Conservation (phyloP, 768 basidiomycete species). For the Paxillus ammoniavirescens region DNA sequence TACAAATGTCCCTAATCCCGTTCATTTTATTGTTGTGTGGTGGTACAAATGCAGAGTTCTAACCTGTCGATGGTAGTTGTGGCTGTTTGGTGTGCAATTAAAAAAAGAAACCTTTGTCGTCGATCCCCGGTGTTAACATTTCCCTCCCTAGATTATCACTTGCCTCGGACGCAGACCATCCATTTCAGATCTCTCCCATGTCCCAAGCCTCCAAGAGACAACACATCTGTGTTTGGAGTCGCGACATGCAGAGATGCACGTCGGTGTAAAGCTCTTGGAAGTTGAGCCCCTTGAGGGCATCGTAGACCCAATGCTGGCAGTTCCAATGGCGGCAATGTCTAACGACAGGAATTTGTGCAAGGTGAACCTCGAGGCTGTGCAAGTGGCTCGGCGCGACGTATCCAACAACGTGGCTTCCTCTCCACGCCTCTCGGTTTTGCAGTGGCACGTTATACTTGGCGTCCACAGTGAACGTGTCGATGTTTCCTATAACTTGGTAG, state of each 20-base stretch:
- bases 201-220: conserved; percentile 31
- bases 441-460: conserved; percentile 5
- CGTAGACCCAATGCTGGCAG: conserved; percentile 28
- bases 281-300: conserved; percentile 10
- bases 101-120: background rate
- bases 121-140: background rate
- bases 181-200: conserved; percentile 21
- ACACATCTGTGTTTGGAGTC: conserved; percentile 24
- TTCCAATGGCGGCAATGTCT: conserved; percentile 23
- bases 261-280: conserved; percentile 13
- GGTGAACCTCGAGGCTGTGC: conserved; percentile 11
- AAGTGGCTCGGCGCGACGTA: conserved; percentile 14
- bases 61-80: background rate
- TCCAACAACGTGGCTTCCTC: conserved; percentile 25
- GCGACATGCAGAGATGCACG: conserved; percentile 9
- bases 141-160: background rate
- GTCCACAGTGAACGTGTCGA: conserved; percentile 24
- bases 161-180: background rate
- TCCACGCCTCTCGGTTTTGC: conserved; percentile 18
- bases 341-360: conserved; percentile 13
- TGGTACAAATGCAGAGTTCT: background rate
- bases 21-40: background rate
- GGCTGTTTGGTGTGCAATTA: background rate
- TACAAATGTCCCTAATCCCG: background rate
- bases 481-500: conserved; percentile 26